Base-by-base conservation (phyloP, 2,329 filamentous ascomycete species). In the Ascochyta koolunga region DNA sequence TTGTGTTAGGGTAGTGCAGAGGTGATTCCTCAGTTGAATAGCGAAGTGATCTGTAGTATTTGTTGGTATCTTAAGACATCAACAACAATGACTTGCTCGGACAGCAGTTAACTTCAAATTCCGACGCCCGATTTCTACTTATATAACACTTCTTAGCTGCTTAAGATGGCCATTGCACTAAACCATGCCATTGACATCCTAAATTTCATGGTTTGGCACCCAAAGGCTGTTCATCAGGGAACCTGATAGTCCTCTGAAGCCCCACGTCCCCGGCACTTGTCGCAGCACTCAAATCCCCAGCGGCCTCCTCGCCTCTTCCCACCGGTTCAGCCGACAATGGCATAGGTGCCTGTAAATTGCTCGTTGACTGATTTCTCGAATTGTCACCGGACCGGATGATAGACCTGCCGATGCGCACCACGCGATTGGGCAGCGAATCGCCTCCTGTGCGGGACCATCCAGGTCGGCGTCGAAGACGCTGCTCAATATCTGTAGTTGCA, bases 351-450 rank as follows among this genome's bases (percentile, higher is more conserved):
- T 58, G 56, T 22, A 46, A 36, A n/a, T 53, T 56, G 3, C 47
- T 44, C 13, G 45, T 47, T 1, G 59, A 60, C 24, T 53, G 47
- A 10, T 36, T 57, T 1, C 38, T 48, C 4, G 62, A 62, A 16
- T 15, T 48, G 3, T 51, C 56, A 21, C 59, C 65, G 11, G 59
- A 67, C 1, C 59, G 58, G n/a, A 75, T 72, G 29, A 73, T 60
- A 2, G 66, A 66, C 10, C 72, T 65, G 15, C 74, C 74, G 42
- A 76, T 76, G 18, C 68, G 67, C 32, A 67, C 67, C 13, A 75
- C 65, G 4, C 67, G 62, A 13, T 61, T 63, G 0, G 69, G 71
- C 7, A 72, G 53, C 7, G 60, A 55, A 39, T 65, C 65, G 16
- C 60, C 60, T 1, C 56, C 58, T 8, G 48, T 61, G 13, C 62